Evolutionary conservation across 345 rosid genomes (phyloP).

Genomic region (Rhodamnia rubescens): DNA sequence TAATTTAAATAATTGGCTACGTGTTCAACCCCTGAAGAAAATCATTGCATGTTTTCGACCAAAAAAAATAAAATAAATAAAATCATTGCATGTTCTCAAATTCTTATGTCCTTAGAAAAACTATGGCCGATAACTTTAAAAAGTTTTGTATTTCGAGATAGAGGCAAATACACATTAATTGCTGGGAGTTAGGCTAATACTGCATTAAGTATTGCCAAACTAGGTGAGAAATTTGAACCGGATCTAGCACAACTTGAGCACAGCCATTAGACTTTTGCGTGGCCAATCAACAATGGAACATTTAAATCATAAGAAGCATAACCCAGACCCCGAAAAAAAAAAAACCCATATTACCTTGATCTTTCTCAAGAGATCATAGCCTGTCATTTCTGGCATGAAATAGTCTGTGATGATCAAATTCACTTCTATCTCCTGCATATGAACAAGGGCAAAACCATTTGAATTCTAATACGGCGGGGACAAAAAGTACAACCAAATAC

Average conservation of each 20-base stretch:
- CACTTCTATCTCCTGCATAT: conserved; percentile 28
- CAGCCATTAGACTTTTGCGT: neutral
- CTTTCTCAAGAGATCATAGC: conserved; percentile 80
- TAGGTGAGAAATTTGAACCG: neutral
- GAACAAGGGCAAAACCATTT: neutral
- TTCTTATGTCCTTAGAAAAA: neutral
- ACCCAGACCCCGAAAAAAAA: neutral
- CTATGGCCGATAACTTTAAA: neutral
- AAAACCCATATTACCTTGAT: conserved; percentile 39
- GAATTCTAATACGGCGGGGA: neutral
- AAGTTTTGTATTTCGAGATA: neutral
- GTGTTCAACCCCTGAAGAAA: neutral
- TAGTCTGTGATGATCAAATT: conserved; percentile 89
- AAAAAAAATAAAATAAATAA: no score
- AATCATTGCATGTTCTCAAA: neutral
- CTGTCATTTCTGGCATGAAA: conserved; percentile 97
- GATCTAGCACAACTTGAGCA: neutral
- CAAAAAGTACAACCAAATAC: neutral
- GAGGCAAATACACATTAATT: neutral
- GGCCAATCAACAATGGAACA: neutral
- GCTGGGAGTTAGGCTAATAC: neutral
- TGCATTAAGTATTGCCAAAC: neutral
- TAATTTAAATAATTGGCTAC: neutral
- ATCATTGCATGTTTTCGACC: neutral
- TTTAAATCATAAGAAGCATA: neutral